Evolutionary conservation across 148 eudicot genomes (phyloP).

Genomic region (Chenopodium berlandieri): DNA sequence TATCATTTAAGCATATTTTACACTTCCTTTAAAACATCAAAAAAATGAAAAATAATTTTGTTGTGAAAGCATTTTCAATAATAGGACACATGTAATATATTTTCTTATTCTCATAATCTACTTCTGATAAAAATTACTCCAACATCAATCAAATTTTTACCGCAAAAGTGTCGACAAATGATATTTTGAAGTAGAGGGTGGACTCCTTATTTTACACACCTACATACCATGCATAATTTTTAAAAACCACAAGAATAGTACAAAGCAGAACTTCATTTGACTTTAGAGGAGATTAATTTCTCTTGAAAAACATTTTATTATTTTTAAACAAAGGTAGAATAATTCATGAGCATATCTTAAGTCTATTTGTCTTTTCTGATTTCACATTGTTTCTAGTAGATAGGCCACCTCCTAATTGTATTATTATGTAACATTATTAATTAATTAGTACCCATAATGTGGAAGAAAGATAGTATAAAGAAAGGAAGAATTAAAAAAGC

Average conservation of each 20-base stretch:
- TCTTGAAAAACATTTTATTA: neutral
- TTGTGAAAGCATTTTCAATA: too few relatives aligned
- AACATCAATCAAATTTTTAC: too few relatives aligned
- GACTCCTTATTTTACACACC: neutral
- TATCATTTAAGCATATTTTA: too few relatives aligned
- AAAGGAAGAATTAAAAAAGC: neutral
- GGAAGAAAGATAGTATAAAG: slow-evolving; percentile 19
- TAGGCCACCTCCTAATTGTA: slow-evolving; percentile 22
- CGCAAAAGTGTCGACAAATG: neutral
- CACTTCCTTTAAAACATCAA: too few relatives aligned
- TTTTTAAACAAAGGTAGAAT: neutral
- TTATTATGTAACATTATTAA: slow-evolving; percentile 8
- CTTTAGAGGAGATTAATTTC: neutral
- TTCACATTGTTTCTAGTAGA: slow-evolving; percentile 34
- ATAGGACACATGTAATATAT: too few relatives aligned
- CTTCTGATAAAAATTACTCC: too few relatives aligned
- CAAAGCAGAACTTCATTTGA: neutral
- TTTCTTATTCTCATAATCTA: too few relatives aligned
- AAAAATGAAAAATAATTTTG: too few relatives aligned
- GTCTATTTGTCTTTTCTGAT: slow-evolving; percentile 13
- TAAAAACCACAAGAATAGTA: too few relatives aligned
- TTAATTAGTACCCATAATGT: slow-evolving; percentile 28
- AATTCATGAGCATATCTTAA: slow-evolving; percentile 18
- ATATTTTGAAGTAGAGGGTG: neutral
- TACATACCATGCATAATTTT: neutral